phyloP scores from a whole-genome alignment of 148 eudicot genomes.

The Rheum nobile region DNA sequence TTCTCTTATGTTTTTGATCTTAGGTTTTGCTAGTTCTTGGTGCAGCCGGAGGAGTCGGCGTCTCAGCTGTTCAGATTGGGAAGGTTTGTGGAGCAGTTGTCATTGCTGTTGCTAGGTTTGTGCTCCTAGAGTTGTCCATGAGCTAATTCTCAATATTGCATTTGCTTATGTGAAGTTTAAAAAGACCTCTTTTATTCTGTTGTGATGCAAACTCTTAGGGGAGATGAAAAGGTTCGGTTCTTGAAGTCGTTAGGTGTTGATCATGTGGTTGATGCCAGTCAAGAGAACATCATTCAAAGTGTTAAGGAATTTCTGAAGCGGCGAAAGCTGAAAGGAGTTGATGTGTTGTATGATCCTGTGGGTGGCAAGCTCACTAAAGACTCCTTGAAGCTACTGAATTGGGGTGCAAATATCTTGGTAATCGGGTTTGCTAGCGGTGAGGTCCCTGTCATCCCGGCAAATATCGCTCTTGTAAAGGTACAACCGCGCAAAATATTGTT shows the following conservation, averaged over 20 bases:
- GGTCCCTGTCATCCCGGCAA: constrained; percentile 83
- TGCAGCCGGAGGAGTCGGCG: constrained; percentile 99
- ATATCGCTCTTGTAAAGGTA: constrained; percentile 96
- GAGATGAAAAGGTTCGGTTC: constrained; percentile 71
- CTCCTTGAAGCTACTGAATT: constrained; percentile 61
- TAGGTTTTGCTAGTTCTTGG: constrained; percentile 95
- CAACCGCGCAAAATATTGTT: too few species aligned
- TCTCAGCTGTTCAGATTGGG: constrained; percentile 94
- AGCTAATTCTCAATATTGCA: not conserved
- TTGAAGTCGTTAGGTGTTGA: constrained; percentile 76
- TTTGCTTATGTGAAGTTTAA: not conserved
- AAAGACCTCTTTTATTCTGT: not conserved
- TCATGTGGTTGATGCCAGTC: constrained; percentile 77
- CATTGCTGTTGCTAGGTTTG: constrained; percentile 88
- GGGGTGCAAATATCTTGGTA: constrained; percentile 93
- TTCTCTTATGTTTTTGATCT: not conserved
- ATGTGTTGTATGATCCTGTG: constrained; percentile 95
- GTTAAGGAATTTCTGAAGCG: constrained; percentile 72
- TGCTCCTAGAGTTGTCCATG: too few species aligned
- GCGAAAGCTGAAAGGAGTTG: constrained; percentile 82
- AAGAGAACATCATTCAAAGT: constrained; percentile 47
- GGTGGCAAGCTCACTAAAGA: constrained; percentile 94
- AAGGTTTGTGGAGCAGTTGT: constrained; percentile 82
- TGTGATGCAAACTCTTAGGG: constrained; percentile 36
- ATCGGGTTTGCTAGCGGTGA: constrained; percentile 99